Conservation (phyloP, 768 basidiomycete species). For the Boletales sp. region DNA sequence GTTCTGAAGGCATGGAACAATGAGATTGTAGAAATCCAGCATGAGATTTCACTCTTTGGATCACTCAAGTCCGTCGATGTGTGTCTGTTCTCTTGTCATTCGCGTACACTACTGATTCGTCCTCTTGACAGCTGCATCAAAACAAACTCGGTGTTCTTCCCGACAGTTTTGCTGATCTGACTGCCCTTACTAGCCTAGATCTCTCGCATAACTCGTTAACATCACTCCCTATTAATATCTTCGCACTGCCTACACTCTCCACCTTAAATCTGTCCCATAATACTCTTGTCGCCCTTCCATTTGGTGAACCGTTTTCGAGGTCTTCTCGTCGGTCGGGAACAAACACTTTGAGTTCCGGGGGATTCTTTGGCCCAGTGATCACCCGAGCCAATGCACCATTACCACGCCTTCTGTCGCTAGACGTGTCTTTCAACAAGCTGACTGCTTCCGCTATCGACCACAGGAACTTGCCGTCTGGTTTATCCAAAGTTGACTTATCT, state of each 20-base stretch:
- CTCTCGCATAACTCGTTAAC: conserved; percentile 70
- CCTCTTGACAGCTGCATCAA: conserved; percentile 57
- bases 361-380: conserved; percentile 64
- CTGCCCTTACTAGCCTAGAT: conserved; percentile 62
- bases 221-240: conserved; percentile 59
- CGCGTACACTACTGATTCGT: not conserved
- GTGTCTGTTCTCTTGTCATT: conserved; percentile 27
- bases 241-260: conserved; percentile 63
- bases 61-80: conserved; percentile 79
- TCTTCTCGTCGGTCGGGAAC: conserved; percentile 17
- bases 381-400: conserved; percentile 60
- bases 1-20: conserved; percentile 79
- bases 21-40: conserved; percentile 73
- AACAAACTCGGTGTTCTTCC: conserved; percentile 66
- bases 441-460: conserved; percentile 51
- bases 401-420: conserved; percentile 60
- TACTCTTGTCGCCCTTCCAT: conserved; percentile 54
- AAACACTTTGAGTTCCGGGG: conserved; percentile 37
- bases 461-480: conserved; percentile 44
- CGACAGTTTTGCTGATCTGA: conserved; percentile 63
- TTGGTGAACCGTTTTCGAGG: conserved; percentile 53
- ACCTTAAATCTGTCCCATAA: conserved; percentile 74
- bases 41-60: conserved; percentile 81
- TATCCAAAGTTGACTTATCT: conserved; percentile 62
- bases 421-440: conserved; percentile 68